Base-by-base conservation (phyloP, 495 filamentous ascomycete genomes). In the Aspergillus affinis region DNA sequence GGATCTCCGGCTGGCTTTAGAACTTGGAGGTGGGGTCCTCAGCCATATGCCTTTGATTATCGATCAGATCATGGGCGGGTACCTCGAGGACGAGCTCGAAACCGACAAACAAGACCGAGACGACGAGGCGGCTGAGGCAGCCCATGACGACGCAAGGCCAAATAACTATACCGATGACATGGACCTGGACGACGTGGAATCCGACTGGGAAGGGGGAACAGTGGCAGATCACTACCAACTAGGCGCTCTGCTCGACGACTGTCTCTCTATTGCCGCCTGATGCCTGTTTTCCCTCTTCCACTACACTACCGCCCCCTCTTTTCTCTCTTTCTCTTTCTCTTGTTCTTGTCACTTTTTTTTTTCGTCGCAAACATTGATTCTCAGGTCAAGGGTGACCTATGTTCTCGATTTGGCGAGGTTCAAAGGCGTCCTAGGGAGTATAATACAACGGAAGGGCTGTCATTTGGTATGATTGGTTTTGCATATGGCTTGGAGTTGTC, bases 41-140 rank as follows among this genome's bases (percentile, higher is more conserved):
- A 86, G 86, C 13, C 86, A 91, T 64, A 91, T 94, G 79, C 90
- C 90, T 0, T 76, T 90, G 26, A 78, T 94, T 15, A 79, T 85
- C 41, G 84, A 88, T 59, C 82, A 86, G 58, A 85, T 96, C 55
- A 82, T 89, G 73, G 83, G 86, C 58, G 82, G 81, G 6, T 90
- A 89, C 61, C 79, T 90, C 52, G 91, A 93, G 72, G 87, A 90
- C 20, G 90, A 92, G 63, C 79, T 90, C 21, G 88, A 91, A 82
- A 66, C 74, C 30, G 73, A 76, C 65, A 74, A 66, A 30, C 73
- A 62, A 80, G 86, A 73, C 79, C 83, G 67, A 70, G 41, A 61
- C 15, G 75, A 76, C 36, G 77, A 77, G 23, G 62, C 54, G 27
- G 59, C 44, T 49, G 63, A 53, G 58, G 62, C 51, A 13, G 41